Base-by-base conservation (phyloP, 371 early-diverging fungal species). In the Mortierella sp. region DNA sequence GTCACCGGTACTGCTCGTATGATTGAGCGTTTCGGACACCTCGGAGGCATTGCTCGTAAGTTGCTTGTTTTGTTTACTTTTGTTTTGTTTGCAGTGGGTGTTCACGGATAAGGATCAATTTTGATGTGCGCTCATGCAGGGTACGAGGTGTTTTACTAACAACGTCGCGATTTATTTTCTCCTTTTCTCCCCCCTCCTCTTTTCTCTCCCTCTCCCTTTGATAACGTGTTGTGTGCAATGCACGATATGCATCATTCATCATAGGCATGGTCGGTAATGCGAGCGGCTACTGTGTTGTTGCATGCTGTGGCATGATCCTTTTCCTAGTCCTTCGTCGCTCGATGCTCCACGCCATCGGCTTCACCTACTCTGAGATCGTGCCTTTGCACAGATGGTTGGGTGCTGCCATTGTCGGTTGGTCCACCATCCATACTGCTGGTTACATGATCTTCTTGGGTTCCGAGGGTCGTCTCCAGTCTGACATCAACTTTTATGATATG, bases 331-430 rank as follows among this genome's bases (percentile, higher is more conserved):
- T 85, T 35, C 86, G 86, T 65, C 82, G 86, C 43, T 85, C 86
- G n/a, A 82, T 85, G 81, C 86, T 85, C 72, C 86, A 85, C 44
- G 82, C 86, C 51, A 78, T 85, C 35, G 86, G 86, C 16, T 85
- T 85, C 74, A 85, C 86, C 55, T 85, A 85, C 56, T 51, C 86
- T 7, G 86, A 85, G 70, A 82, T 85, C 38, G 58, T 85, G 14
- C 86, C 86, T 32, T 70, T 85, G n/a, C 86, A 85, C 70, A 72
- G 86, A 71, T 85, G 86, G 86, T 44, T 85, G 43, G 86, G 86
- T 58, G 77, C 76, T 29, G 79, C 77, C 48, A 81, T 85, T 70
- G 86, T 82, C 27, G 74, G 58, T 18, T 85, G 86, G 86, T 63
- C 74, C 32, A 79, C 77, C 43, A 44, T 85, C 79, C 86, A 85